Base-by-base conservation (phyloP, 1,284 basidiomycete species). In the Mycena citricolor region DNA sequence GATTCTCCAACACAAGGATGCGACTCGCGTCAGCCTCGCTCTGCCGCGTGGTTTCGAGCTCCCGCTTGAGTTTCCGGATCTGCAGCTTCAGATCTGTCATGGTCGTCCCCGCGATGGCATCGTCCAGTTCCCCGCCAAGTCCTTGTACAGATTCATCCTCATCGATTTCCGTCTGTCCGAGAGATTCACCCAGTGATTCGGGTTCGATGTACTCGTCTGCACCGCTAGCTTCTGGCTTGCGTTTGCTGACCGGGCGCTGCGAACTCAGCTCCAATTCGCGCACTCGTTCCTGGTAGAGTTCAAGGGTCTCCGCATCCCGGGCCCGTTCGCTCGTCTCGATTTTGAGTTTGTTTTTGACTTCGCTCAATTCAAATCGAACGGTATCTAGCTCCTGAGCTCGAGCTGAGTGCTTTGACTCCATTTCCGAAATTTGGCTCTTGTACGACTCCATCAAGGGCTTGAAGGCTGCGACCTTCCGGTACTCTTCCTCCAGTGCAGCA, bases 361-460 rank as follows among this genome's bases (percentile, higher is more conserved):
- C 82, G 21, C 93, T 86, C 16, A 95, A 74, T 56, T 92, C 86
- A 52, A 87, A 86, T 35, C 74, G 77, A 13, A 90, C 67, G 1
- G 76, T 72, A 45, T 91, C 85, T 19, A 82, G 75, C 60, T 94
- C 87, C 55, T 84, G 79, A 34, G 72, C 75, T 32, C 81, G 81
- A 13, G 73, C 57, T 0, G 83, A 78, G 26, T 71, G 66, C 60
- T 88, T 91, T 30, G 74, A 63, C 64, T 97, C 92, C 14, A 97
- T 74, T 8, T 90, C 83, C 12, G 81, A 72, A 36, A 97, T 88
- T 58, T 95, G 92, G 20, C 71, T 76, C 66, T 93, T 94, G 73
- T 97, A 97, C 4, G 88, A 90, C 54, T 97, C 94, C 79, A 94
- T 86, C 32, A 95, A 73, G 2, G 90, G 86, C 64, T 90, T 94